Percentiles rank a stretch among this genome's conserved stretches.
phyloP scores from a whole-genome alignment of 2,329 filamentous ascomycete species.

The Sporothrix protearum region DNA sequence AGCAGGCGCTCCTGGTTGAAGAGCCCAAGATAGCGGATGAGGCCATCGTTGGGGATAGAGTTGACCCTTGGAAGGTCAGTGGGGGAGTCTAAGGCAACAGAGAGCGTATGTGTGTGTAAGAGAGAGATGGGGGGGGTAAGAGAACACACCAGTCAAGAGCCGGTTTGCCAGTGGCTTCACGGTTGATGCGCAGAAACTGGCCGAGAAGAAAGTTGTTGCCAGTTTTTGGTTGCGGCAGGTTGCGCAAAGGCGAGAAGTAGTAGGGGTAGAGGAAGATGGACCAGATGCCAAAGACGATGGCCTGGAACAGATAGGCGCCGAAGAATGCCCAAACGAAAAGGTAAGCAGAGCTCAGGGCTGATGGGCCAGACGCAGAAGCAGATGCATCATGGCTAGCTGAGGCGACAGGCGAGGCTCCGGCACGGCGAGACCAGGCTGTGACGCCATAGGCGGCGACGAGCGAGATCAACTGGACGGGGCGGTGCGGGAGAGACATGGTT shows the following conservation, averaged over 20 bases:
- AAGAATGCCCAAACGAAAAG: conserved; percentile 38
- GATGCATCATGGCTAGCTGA: background rate
- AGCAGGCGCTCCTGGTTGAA: conserved; percentile 63
- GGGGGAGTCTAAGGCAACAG: background rate
- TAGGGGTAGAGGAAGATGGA: conserved; percentile 47
- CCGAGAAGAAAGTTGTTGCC: conserved; percentile 47
- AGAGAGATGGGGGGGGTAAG: background rate
- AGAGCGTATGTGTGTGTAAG: too few relatives aligned
- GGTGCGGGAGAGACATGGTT: conserved; percentile 1
- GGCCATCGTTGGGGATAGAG: conserved; percentile 61
- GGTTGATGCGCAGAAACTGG: conserved; percentile 43
- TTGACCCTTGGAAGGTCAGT: conserved; percentile 49
- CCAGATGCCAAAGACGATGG: conserved; percentile 41
- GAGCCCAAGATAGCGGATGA: conserved; percentile 63
- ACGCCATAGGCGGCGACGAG: conserved; percentile 20
- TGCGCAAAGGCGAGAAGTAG: conserved; percentile 48
- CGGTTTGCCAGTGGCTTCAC: conserved; percentile 43
- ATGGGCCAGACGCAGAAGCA: background rate
- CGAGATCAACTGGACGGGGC: conserved; percentile 6
- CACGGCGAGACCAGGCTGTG: conserved; percentile 17
- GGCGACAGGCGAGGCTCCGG: background rate
- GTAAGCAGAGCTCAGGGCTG: conserved; percentile 33
- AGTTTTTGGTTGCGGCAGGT: conserved; percentile 43
- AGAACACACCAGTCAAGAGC: conserved; percentile 47
- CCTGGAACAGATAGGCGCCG: conserved; percentile 38